Conservation (phyloP, 495 filamentous ascomycete species). For the Penicillium chermesinum region DNA sequence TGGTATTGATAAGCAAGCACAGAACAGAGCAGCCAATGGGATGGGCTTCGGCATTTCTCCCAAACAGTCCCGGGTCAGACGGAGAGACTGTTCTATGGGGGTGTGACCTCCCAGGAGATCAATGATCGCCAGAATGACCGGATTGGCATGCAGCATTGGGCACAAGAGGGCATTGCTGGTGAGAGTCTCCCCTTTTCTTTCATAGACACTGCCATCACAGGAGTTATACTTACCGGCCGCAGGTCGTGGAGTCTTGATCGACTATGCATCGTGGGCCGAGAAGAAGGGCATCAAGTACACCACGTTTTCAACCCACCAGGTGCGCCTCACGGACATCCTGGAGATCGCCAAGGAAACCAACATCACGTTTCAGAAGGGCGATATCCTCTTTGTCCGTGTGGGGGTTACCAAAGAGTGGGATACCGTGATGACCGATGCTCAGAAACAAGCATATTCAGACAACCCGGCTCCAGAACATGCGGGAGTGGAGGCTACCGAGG, state of each 20-base stretch:
- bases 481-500: slow-evolving; percentile 22
- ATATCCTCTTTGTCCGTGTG: slow-evolving; percentile 43
- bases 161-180: slow-evolving; percentile 41
- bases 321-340: slow-evolving; percentile 27
- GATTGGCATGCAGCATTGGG: slow-evolving; percentile 45
- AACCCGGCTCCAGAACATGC: neutral
- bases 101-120: slow-evolving; percentile 42
- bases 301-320: slow-evolving; percentile 30
- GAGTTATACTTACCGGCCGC: slow-evolving; percentile 24
- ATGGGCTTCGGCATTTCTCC: slow-evolving; percentile 30
- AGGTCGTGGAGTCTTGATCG: slow-evolving; percentile 43
- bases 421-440: neutral
- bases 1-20: neutral
- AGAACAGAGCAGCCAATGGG: slow-evolving; percentile 31
- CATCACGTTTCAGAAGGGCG: slow-evolving; percentile 31
- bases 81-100: slow-evolving; percentile 45
- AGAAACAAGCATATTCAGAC: neutral
- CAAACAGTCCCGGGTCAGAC: slow-evolving; percentile 4
- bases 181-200: slow-evolving; percentile 3
- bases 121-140: slow-evolving; percentile 44
- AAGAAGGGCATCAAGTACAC: slow-evolving; percentile 28
- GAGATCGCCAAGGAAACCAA: slow-evolving; percentile 28
- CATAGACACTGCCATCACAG: slow-evolving; percentile 15
- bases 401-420: slow-evolving; percentile 34
- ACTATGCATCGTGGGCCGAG: slow-evolving; percentile 38